Percentiles rank a stretch among this genome's conserved stretches.
Evolutionary conservation across 768 basidiomycete genomes (phyloP).

Genomic region (Myochromella boudieri): DNA sequence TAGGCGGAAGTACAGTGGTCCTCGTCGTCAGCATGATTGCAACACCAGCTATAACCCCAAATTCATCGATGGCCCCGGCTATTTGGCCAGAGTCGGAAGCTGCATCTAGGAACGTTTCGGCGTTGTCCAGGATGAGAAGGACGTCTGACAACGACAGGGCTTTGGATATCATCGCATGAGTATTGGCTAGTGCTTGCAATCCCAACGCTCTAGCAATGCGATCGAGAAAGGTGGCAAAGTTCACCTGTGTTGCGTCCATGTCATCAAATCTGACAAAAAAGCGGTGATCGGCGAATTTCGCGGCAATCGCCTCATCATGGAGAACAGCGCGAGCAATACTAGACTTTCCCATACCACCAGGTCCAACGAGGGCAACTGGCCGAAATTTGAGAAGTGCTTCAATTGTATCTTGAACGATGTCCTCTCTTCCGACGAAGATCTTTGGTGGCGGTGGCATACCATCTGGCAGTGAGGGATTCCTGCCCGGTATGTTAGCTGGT

Average conservation of each 20-base stretch:
- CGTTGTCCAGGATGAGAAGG: slow-evolving; percentile 16
- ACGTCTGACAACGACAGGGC: neutral
- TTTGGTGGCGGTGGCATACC: neutral
- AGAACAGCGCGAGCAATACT: slow-evolving; percentile 12
- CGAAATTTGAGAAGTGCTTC: neutral
- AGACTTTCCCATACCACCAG: slow-evolving; percentile 15
- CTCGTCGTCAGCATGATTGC: slow-evolving; percentile 11
- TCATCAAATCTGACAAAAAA: slow-evolving; percentile 15
- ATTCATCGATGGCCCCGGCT: slow-evolving; percentile 6
- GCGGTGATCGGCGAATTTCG: slow-evolving; percentile 6
- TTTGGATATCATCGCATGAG: neutral
- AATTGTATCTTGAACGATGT: neutral
- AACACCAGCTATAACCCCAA: slow-evolving; percentile 8
- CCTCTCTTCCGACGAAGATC: slow-evolving; percentile 2
- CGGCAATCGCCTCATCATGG: slow-evolving; percentile 1
- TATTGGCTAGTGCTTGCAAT: neutral
- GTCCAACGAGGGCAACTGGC: slow-evolving; percentile 13
- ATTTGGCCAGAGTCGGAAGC: slow-evolving; percentile 8
- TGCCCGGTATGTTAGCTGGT: neutral
- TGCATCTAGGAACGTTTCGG: slow-evolving; percentile 15
- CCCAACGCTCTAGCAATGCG: slow-evolving; percentile 4
- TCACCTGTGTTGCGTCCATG: slow-evolving; percentile 8
- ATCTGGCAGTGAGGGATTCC: neutral
- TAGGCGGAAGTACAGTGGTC: slow-evolving; percentile 6
- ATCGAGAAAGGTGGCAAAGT: slow-evolving; percentile 6